Base-by-base conservation (phyloP, 2,329 filamentous ascomycete genomes). In the Paracamarosporium sp. region DNA sequence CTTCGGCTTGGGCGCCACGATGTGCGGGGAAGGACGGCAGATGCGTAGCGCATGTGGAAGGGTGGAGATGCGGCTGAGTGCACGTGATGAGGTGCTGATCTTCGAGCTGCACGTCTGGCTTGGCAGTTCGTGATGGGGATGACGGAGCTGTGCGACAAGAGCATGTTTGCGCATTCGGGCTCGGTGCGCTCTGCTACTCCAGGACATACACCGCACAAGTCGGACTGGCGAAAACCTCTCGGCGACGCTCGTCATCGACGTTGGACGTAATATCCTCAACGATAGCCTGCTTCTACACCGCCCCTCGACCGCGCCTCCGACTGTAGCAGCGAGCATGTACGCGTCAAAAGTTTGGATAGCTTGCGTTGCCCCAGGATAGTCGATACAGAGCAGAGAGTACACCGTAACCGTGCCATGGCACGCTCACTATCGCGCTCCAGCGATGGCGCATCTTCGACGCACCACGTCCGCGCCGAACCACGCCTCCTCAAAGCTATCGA, bases 401-500 rank as follows among this genome's bases (percentile, higher is more conserved):
- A 6, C n/a, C 6, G 4, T 3, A 20, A 40, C 17, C 22, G 36
- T 20, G 53, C 38, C 40, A 76, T 76, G 74, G 67, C 67, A 9
- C 72, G 72, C 30, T 73, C 72, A 48, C 72, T 69, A 28, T 75
- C 72, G 27, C 72, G 70, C 61, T 75, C 70, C 15, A 75, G 71
- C 55, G 72, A 76, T 50, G 73, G 72, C 56, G 73, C 60, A 25
- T 64, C 65, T n/a, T 67, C 71, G 4, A 61, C 64, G 20, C 67
- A 68, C 17, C 60, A 67, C 22, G 50, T 57, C 9, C 73, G 74
- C 57, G 61, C 69, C 41, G 74, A 76, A 56, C 73, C 72, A 31
- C 68, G 72, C 12, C 67, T 76, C 3, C 60, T 76, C n/a, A 71
- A 70, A 30, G 73, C 73, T 5, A 71, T 75, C 56, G 73, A 76